These are phyloP conservation scores for Carex cristatella DNA, from an alignment of 176 grass and related monocot species.

Conservation along the genomic window DNA sequence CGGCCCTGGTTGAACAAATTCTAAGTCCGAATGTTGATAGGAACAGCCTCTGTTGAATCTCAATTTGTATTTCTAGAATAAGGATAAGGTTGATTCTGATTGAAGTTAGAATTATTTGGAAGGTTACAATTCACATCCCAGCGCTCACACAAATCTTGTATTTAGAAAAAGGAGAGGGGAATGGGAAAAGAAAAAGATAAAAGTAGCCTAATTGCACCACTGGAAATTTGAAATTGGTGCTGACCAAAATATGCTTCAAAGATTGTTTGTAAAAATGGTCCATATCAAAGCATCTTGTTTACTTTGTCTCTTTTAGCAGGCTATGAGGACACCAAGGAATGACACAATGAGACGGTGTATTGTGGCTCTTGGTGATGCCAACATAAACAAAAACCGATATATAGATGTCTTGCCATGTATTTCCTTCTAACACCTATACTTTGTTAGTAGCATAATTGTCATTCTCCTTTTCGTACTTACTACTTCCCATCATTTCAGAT, in stretches of 20 bases:
- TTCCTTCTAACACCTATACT: constrained; percentile 21
- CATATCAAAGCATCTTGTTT: not conserved
- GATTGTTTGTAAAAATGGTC: not conserved
- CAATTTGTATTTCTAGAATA: not conserved
- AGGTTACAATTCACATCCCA: not conserved
- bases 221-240: not conserved
- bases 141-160: not conserved
- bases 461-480: constrained; percentile 17
- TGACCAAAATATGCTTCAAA: not conserved
- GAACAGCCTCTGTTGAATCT: not conserved
- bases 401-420: constrained; percentile 82
- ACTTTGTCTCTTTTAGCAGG: constrained; percentile 18
- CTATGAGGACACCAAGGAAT: constrained; percentile 32
- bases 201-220: not conserved
- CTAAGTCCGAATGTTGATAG: not conserved
- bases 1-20: not conserved
- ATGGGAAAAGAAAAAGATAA: not conserved
- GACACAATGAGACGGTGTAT: constrained; percentile 36
- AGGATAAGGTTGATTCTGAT: not conserved
- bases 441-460: constrained; percentile 5
- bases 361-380: constrained; percentile 43
- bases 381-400: constrained; percentile 76
- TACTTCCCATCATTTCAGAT: constrained; percentile 33
- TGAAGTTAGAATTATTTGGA: not conserved
- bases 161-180: constrained; percentile 19